Evolutionary conservation across 2,329 filamentous ascomycete species (phyloP).

Genomic region (Phoma sp.): DNA sequence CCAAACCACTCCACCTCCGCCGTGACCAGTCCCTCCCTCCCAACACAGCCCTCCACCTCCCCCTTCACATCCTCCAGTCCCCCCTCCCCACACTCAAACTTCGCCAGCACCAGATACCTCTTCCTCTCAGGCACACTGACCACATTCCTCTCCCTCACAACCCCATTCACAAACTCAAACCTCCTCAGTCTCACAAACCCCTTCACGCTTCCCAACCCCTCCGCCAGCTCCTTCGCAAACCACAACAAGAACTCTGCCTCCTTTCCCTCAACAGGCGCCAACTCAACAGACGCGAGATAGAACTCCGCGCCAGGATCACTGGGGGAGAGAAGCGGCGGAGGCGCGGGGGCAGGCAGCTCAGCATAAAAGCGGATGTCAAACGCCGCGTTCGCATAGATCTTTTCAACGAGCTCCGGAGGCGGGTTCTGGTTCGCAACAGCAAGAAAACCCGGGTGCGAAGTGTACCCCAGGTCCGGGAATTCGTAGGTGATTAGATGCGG

Average conservation of each 20-base stretch:
- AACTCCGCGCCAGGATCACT: background rate
- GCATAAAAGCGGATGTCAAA: constrained; percentile 12
- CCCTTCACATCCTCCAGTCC: background rate
- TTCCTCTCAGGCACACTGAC: background rate
- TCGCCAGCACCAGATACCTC: background rate
- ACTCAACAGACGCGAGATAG: background rate
- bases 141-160: background rate
- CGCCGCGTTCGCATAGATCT: background rate
- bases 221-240: background rate
- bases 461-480: constrained; percentile 4
- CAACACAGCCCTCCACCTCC: background rate
- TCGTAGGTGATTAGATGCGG: constrained; percentile 5
- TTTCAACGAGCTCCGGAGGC: background rate
- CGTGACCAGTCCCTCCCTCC: too few species aligned
- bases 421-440: background rate
- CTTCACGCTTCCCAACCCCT: background rate
- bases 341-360: background rate
- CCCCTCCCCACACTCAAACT: background rate
- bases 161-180: background rate
- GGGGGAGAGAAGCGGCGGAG: background rate
- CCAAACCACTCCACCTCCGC: constrained; percentile 7
- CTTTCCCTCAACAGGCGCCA: background rate
- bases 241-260: background rate
- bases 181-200: constrained; percentile 1
- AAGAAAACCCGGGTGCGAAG: background rate